These are phyloP conservation scores for Cudoniella acicularis DNA, from an alignment of 495 filamentous ascomycete genomes.

Conservation along the genomic window DNA sequence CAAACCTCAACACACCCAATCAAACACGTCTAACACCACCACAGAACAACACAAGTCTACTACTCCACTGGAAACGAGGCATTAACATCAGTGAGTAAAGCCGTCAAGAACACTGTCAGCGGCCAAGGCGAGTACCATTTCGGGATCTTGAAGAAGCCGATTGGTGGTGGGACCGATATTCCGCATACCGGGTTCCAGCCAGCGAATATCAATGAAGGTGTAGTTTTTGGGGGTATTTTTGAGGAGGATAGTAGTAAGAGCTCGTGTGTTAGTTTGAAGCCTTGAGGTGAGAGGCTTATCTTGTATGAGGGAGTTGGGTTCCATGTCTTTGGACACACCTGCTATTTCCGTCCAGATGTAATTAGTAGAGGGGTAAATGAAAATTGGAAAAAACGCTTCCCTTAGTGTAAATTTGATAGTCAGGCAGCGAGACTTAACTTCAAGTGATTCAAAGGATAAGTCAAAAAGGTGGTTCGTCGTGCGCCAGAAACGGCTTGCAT, in stretches of 20 bases:
- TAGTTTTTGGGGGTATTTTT: conserved; percentile 43
- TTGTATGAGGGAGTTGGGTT: too few species aligned
- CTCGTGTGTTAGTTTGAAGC: conserved; percentile 29
- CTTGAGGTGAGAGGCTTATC: neutral
- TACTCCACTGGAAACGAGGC: conserved; percentile 32
- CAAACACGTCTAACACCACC: too few species aligned
- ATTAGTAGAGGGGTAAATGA: too few species aligned
- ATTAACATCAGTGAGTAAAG: conserved; percentile 31
- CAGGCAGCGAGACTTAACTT: too few species aligned
- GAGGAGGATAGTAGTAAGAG: conserved; percentile 33
- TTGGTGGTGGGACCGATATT: conserved; percentile 30
- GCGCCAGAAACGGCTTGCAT: too few species aligned
- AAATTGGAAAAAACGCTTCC: too few species aligned
- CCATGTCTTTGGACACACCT: too few species aligned
- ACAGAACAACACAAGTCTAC: conserved; percentile 37
- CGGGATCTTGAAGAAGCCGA: conserved; percentile 40
- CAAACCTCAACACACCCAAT: neutral
- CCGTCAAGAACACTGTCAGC: conserved; percentile 34
- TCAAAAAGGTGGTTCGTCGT: too few species aligned
- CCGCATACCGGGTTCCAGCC: conserved; percentile 35
- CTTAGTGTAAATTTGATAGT: too few species aligned
- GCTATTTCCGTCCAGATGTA: too few species aligned
- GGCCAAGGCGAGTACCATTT: conserved; percentile 44
- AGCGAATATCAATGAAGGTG: conserved; percentile 36
- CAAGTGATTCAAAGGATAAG: too few species aligned